Base-by-base conservation (phyloP, 2,329 filamentous ascomycete species). In the Ceratocystis colombiana region DNA sequence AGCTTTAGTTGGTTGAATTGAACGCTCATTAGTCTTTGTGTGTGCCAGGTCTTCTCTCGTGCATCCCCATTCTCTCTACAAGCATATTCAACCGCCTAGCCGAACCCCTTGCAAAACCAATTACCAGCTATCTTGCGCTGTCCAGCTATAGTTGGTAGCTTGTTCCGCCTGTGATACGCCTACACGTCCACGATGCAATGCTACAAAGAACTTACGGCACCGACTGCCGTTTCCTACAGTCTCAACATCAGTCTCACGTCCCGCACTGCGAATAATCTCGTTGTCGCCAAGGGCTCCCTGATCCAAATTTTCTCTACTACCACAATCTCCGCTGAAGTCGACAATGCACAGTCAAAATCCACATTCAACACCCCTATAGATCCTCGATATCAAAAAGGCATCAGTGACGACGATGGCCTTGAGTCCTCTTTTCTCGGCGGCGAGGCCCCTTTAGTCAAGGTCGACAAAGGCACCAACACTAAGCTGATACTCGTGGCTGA, bases 161-260 rank as follows among this genome's bases (percentile, higher is more conserved):
- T 37, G 33, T 10, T 10, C 10, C n/a, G 48, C 44, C 46, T 30
- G 41, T 41, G 20, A 22, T 10, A 30, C 33, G n/a, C n/a, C 17
- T 6, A 25, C 41, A 44, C 37, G 20, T 2, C 25, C 28, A 61
- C 70, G 61, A 97, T 97, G 93, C 93, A 97, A 84, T 96, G 90
- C 81, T 97, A 97, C 79, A 92, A 90, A 73, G 94, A 99, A 82
- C 82, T 99, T 75, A 86, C 90, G 75, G 89, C 93, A 79, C 92
- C 94, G 65, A 95, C 92, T 75, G 92, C 92, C 75, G 91, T 97
- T 77, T 92, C 90, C 73, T 88, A 96, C 78, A 90, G 92, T 70
- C 78, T 96, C 72, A 83, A 81, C 68, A 78, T 96, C 50, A 84
- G 91, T 45, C 91, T 99, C 73, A 81, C 88, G 61, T 88, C 88